Evolutionary conservation across 208 protist species (phyloP).

Genomic region (Jaenimonas drosophilae): DNA sequence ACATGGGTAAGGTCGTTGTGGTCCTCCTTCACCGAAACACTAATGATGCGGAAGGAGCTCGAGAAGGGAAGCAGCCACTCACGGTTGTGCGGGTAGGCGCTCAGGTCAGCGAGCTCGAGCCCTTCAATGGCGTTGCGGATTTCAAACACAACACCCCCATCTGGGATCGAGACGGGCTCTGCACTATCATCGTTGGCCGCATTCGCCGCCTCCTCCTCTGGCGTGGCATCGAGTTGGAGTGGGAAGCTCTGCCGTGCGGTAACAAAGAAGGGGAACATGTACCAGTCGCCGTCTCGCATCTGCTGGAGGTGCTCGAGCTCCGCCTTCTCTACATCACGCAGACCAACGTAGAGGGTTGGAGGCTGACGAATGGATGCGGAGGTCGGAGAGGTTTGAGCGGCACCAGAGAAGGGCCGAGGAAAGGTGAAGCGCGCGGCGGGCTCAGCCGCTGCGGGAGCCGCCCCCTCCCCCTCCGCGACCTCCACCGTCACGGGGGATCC

Average conservation of each 20-base stretch:
- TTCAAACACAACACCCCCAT: slow-evolving; percentile 79
- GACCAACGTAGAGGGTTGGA: slow-evolving; percentile 49
- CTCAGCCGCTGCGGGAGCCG: background rate
- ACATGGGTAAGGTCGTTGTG: slow-evolving; percentile 64
- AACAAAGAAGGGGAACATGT: slow-evolving; percentile 56
- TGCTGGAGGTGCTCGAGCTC: slow-evolving; percentile 33
- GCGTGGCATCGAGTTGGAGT: background rate
- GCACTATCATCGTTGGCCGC: slow-evolving; percentile 4
- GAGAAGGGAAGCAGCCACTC: slow-evolving; percentile 79
- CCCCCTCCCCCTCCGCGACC: background rate
- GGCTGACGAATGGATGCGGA: slow-evolving; percentile 4
- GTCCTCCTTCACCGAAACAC: slow-evolving; percentile 27
- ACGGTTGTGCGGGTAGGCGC: slow-evolving; percentile 49
- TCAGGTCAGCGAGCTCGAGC: slow-evolving; percentile 63
- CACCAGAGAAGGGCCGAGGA: too few relatives aligned
- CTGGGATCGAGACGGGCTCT: slow-evolving; percentile 28
- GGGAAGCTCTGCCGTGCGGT: slow-evolving; percentile 28
- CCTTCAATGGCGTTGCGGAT: slow-evolving; percentile 41
- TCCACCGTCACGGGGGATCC: slow-evolving; percentile 1
- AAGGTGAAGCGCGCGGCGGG: slow-evolving; percentile 2
- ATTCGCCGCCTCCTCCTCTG: background rate
- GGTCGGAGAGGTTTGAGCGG: background rate
- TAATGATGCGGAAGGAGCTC: slow-evolving; percentile 52
- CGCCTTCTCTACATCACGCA: slow-evolving; percentile 38
- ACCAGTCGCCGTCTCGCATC: slow-evolving; percentile 47